These are phyloP conservation scores for Salix arbutifolia DNA, from an alignment of 345 rosid genomes.

Conservation along the genomic window DNA sequence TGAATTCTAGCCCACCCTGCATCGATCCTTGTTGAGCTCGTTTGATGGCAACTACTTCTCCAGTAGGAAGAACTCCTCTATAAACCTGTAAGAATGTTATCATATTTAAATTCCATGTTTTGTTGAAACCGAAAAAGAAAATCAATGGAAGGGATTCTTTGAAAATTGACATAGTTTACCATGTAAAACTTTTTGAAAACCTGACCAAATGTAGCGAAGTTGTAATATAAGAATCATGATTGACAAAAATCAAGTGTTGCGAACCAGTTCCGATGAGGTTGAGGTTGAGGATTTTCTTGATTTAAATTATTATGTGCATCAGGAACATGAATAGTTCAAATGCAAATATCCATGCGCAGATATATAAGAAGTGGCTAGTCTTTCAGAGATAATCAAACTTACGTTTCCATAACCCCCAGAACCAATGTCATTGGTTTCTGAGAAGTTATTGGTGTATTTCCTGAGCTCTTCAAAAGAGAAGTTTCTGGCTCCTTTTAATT, in stretches of 20 bases:
- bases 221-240: not conserved
- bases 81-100: constrained; percentile 19
- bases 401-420: constrained; percentile 96
- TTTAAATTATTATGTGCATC: not conserved
- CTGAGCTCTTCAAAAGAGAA: constrained; percentile 60
- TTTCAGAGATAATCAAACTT: not conserved
- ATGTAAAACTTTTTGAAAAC: not conserved
- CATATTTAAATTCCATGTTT: not conserved
- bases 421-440: constrained; percentile 63
- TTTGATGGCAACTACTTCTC: constrained; percentile 26
- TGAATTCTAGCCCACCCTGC: constrained; percentile 27
- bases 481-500: constrained; percentile 68
- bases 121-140: too few relatives aligned
- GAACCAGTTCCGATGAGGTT: not conserved
- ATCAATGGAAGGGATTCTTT: not conserved
- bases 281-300: not conserved
- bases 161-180: not conserved
- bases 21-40: constrained; percentile 26
- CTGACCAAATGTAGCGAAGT: not conserved
- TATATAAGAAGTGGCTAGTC: not conserved
- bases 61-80: constrained; percentile 24
- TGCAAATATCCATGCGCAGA: not conserved
- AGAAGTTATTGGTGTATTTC: constrained; percentile 63
- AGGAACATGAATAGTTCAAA: not conserved
- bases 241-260: not conserved